Conservation (phyloP, 176 grass and related monocot genomes). For the Aegilops bicornis region DNA sequence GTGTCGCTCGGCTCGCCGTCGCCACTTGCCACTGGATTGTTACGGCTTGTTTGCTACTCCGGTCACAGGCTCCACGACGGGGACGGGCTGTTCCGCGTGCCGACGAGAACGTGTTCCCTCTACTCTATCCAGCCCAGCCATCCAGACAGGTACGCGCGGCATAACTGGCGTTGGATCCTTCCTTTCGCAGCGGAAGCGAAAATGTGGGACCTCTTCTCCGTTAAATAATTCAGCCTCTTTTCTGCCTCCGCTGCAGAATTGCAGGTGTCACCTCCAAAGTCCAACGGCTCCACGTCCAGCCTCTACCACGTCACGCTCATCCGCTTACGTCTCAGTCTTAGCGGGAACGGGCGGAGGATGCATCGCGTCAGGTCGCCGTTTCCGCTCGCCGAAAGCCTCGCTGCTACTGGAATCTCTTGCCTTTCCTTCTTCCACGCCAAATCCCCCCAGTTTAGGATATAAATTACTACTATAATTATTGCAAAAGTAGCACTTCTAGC, state of each 20-base stretch:
- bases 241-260: too few relatives aligned
- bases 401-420: constrained; percentile 18
- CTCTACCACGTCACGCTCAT: not conserved
- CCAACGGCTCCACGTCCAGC: not conserved
- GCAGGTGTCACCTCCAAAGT: not conserved
- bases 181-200: too few relatives aligned
- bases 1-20: not conserved
- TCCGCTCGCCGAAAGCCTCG: not conserved
- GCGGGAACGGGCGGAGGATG: constrained; percentile 19
- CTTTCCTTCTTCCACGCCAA: not conserved
- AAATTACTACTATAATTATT: too few relatives aligned
- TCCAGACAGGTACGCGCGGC: not conserved
- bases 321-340: not conserved
- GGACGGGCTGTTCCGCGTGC: not conserved
- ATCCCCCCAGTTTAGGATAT: not conserved
- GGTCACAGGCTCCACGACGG: not conserved
- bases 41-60: not conserved
- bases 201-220: too few relatives aligned
- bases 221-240: too few relatives aligned
- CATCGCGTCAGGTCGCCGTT: not conserved
- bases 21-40: constrained; percentile 6
- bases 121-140: not conserved
- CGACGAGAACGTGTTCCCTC: not conserved
- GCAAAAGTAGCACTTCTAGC: too few relatives aligned
- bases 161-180: not conserved